Conservation (phyloP, 2,329 filamentous ascomycete species). For the Neonectria sp. region DNA sequence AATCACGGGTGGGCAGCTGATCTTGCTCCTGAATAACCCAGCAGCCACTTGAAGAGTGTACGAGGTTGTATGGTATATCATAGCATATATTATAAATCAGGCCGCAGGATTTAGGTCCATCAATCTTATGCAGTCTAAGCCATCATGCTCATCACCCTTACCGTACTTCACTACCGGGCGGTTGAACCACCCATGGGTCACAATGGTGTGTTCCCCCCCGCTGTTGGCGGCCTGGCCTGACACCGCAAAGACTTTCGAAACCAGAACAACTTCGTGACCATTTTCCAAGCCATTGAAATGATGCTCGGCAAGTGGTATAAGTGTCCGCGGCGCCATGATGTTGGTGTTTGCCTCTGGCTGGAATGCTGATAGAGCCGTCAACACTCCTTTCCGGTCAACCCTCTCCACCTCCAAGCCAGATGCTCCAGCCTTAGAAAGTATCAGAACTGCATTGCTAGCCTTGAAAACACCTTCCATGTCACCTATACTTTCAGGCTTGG, state of each 20-base stretch:
- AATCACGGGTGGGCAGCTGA: no score
- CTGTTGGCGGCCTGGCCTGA: neutral
- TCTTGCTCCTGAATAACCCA: no score
- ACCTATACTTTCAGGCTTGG: neutral
- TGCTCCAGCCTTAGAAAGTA: neutral
- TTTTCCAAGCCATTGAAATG: neutral
- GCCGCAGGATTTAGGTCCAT: no score
- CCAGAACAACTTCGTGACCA: conserved; percentile 1
- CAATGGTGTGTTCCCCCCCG: neutral
- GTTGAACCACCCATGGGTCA: conserved; percentile 15
- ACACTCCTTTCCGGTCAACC: neutral
- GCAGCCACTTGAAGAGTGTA: no score
- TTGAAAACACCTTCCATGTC: conserved; percentile 1
- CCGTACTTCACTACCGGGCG: neutral
- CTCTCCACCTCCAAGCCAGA: conserved; percentile 4
- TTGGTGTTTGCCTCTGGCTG: conserved; percentile 38
- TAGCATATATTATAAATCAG: no score
- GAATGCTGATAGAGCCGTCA: neutral
- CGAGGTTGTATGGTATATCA: no score
- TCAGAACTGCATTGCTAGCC: neutral
- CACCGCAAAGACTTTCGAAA: conserved; percentile 23
- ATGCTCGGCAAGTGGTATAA: conserved; percentile 24
- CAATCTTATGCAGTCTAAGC: no score
- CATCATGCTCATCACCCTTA: no score
- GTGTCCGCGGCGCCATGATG: conserved; percentile 27